Conservation (phyloP, 345 rosid species). For the Syzygium grande region DNA sequence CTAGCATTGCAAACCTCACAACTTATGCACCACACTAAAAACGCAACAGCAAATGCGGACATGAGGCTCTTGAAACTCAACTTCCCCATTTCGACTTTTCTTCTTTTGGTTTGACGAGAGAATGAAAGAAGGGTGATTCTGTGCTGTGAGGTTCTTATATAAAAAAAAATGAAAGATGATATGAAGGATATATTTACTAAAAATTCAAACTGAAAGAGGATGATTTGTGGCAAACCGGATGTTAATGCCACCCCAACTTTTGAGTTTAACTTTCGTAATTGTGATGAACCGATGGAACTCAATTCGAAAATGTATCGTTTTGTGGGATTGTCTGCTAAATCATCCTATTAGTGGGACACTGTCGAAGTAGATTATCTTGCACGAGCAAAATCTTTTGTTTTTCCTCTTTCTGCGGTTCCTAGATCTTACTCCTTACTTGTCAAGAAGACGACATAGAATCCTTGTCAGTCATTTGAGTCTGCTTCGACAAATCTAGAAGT, state of each 20-base stretch:
- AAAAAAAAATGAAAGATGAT: background rate
- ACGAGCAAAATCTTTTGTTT: background rate
- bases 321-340: background rate
- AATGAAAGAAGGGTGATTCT: background rate
- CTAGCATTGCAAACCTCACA: background rate
- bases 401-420: background rate
- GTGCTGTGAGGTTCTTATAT: background rate
- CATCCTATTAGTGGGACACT: background rate
- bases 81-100: background rate
- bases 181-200: background rate
- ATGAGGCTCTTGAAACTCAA: background rate
- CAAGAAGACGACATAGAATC: background rate
- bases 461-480: background rate
- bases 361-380: background rate
- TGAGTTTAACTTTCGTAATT: background rate
- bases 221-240: background rate
- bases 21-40: background rate
- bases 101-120: background rate
- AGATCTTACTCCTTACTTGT: background rate
- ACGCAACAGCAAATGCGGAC: background rate
- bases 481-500: background rate
- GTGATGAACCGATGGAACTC: background rate
- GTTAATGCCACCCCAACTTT: background rate
- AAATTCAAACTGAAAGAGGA: background rate
- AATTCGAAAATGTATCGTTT: background rate